These are phyloP conservation scores for Fusarium subglutinans DNA, from an alignment of 2,329 filamentous ascomycete genomes.

Conservation along the genomic window DNA sequence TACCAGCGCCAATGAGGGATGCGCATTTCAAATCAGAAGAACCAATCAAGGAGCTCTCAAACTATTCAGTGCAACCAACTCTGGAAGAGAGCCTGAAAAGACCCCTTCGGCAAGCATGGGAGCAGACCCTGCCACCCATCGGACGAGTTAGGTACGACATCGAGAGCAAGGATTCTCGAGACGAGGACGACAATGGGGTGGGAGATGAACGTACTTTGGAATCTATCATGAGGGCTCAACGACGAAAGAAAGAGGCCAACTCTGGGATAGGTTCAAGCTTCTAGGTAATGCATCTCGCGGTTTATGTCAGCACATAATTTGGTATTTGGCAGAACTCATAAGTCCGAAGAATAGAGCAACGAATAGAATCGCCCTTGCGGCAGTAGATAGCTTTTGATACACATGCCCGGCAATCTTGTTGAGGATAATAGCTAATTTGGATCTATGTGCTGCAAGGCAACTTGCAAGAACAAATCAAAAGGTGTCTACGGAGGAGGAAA, in stretches of 20 bases:
- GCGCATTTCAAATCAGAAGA: not conserved
- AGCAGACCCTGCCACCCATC: not conserved
- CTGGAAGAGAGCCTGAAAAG: not conserved
- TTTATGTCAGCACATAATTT: not conserved
- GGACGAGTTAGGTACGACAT: not conserved
- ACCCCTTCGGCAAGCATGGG: not conserved
- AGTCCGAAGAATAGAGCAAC: not conserved
- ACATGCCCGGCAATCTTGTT: not conserved
- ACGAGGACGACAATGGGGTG: not conserved
- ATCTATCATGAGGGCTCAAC: not conserved
- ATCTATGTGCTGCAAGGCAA: not conserved
- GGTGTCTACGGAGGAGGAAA: no score
- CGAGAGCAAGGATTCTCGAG: not conserved
- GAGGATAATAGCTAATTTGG: not conserved
- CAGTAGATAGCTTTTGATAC: not conserved
- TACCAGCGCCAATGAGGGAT: not conserved
- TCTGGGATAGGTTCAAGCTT: not conserved
- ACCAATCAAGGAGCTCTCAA: not conserved
- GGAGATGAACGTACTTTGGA: not conserved
- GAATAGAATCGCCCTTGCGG: not conserved
- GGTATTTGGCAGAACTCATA: not conserved
- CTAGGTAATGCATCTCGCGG: not conserved
- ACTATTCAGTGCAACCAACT: not conserved
- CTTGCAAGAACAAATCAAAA: not conserved
- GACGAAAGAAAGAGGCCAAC: not conserved